These are phyloP conservation scores for Pinus tabuliformis DNA, from an alignment of 75 land plant species.

Conservation along the genomic window DNA sequence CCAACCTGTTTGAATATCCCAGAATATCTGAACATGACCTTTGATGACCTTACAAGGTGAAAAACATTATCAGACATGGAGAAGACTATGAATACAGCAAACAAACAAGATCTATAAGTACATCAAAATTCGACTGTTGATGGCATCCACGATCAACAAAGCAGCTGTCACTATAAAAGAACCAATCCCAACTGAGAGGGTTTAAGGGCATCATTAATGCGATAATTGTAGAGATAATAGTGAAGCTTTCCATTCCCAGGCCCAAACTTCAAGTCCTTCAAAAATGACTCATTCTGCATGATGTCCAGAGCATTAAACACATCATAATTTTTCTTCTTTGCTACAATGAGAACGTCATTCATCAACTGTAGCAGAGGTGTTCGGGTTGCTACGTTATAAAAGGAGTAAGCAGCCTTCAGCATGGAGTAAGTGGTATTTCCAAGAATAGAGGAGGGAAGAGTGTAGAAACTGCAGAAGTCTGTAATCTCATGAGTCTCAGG, in stretches of 20 bases:
- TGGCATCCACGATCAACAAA: not conserved
- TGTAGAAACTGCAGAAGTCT: constrained; percentile 81
- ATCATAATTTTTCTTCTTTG: constrained; percentile 68
- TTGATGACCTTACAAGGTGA: not conserved
- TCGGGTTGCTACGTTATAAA: constrained; percentile 62
- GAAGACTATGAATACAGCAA: not conserved
- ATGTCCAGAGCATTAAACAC: constrained; percentile 87
- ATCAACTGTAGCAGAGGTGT: constrained; percentile 71
- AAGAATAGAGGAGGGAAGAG: constrained; percentile 77
- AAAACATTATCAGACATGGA: not conserved
- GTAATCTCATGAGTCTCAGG: constrained; percentile 72
- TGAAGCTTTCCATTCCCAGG: constrained; percentile 87
- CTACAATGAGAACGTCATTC: constrained; percentile 79
- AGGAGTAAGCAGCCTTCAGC: constrained; percentile 87
- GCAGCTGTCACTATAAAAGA: constrained; percentile 29
- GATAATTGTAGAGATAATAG: constrained; percentile 84
- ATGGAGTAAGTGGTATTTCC: constrained; percentile 60
- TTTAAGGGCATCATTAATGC: constrained; percentile 41
- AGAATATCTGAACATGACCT: no score
- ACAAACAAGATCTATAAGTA: constrained; percentile 3
- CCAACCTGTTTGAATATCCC: no score
- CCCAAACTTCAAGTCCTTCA: constrained; percentile 87
- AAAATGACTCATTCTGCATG: constrained; percentile 73
- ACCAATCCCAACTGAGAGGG: constrained; percentile 77
- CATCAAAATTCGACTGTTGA: not conserved